Base-by-base conservation (phyloP, 1,284 basidiomycete genomes). In the Sanguinoderma infundibulare region DNA sequence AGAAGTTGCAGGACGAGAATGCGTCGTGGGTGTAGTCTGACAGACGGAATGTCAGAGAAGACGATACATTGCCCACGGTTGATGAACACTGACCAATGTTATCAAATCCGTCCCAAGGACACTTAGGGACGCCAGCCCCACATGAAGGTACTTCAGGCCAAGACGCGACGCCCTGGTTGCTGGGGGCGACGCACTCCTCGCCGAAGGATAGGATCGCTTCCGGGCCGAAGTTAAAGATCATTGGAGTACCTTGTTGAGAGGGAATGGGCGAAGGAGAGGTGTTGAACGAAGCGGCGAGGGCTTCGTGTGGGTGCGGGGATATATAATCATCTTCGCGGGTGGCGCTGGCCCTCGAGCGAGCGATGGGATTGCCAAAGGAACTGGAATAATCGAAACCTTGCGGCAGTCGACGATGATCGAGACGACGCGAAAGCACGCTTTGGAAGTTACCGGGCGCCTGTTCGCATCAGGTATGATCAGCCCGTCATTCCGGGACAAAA, bases 381-480 rank as follows among this genome's bases (percentile, higher is more conserved):
- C 63, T 38, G 55, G 59, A 47, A 52, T 52, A 59, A 66, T 63
- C 61, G 60, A 53, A 17, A 35, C 36, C 60, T 57, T 46, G 62
- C 57, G 56, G 64, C 62, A 53, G n/a, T 42, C 38, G 38, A n/a
- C n/a, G n/a, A 32, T 32, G 53, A 42, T 39, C 53, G 40, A 44
- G 39, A n/a, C 44, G 24, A 56, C 51, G 44, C 40, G 62, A 62
- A 64, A 60, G 58, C 60, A 57, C 51, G 60, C 53, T 63, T 68
- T 59, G 64, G 55, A 57, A 51, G 54, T 28, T 50, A 51, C 40
- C 52, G 53, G 58, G 60, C 58, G 62, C 44, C 66, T 68, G 64
- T 57, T 34, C 52, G 34, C 42, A 68, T 66, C 60, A 51, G 59
- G 66, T 42, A 36, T 52, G 64, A 68, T 68, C 62, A 68, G 62